These are phyloP conservation scores for Fusarium sp. DNA, from an alignment of 2,329 filamentous ascomycete species.

Conservation along the genomic window DNA sequence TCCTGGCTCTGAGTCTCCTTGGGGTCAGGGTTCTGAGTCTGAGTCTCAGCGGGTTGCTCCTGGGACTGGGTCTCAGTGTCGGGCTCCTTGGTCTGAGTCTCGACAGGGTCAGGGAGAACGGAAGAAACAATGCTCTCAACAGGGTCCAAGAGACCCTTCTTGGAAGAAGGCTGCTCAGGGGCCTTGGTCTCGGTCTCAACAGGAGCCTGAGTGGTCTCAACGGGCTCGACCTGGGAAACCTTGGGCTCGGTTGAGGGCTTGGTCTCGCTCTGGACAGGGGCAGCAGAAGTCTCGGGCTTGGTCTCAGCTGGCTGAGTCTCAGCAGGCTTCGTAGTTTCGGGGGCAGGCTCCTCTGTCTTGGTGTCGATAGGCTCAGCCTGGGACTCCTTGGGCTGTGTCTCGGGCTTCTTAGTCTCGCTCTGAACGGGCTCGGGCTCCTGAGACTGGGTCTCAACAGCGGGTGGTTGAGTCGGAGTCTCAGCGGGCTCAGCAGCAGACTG, in stretches of 20 bases:
- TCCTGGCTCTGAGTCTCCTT: constrained; percentile 19
- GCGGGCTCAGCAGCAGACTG: too few species aligned
- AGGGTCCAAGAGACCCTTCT: constrained; percentile 36
- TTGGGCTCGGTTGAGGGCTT: neutral
- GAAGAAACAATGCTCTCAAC: constrained; percentile 34
- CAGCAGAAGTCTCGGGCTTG: neutral
- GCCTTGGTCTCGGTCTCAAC: neutral
- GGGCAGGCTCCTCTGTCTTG: neutral
- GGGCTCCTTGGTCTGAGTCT: constrained; percentile 21
- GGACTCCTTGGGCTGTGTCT: neutral
- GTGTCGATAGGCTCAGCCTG: neutral
- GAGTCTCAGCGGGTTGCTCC: neutral
- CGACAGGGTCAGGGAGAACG: constrained; percentile 15
- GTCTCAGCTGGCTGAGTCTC: neutral
- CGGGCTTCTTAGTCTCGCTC: neutral
- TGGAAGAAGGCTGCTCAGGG: constrained; percentile 13
- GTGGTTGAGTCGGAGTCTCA: too few species aligned
- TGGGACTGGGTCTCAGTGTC: constrained; percentile 15
- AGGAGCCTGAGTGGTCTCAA: neutral
- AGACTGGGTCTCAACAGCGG: neutral
- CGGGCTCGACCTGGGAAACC: neutral
- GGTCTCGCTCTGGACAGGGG: neutral
- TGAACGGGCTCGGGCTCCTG: constrained; percentile 1
- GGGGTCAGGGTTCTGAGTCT: too few species aligned
- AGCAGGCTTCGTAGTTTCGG: neutral